Evolutionary conservation across 169 alveolate species (phyloP).

Genomic region (Plasmodium blacklocki): DNA sequence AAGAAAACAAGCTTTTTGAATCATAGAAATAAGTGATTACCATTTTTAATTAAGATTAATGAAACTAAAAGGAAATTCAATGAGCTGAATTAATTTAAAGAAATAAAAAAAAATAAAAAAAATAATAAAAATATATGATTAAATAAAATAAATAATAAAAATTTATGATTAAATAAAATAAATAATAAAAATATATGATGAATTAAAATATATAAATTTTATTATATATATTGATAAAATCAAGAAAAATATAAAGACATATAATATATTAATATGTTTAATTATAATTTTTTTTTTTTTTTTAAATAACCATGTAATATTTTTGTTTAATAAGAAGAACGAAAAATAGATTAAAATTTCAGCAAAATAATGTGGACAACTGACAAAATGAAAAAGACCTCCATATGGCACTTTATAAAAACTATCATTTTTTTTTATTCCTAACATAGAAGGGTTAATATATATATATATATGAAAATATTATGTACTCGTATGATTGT

Average conservation of each 20-base stretch:
- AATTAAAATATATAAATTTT: not conserved
- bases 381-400: conserved; percentile 82
- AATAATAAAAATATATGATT: not conserved
- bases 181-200: not conserved
- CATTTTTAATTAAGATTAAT: conserved; percentile 37
- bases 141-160: not conserved
- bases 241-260: not conserved
- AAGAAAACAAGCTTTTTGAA: not conserved
- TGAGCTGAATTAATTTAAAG: conserved; percentile 2
- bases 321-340: conserved; percentile 69
- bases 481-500: not conserved
- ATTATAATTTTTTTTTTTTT: not conserved
- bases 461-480: too few relatives aligned
- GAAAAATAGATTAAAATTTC: conserved; percentile 85
- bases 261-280: not conserved
- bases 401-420: conserved; percentile 86
- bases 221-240: not conserved
- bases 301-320: conserved; percentile 45
- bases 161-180: not conserved
- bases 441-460: not conserved
- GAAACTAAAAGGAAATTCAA: conserved; percentile 37
- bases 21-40: not conserved
- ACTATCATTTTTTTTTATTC: conserved; percentile 29
- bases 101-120: conserved; percentile 4
- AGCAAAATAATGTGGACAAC: conserved; percentile 90